Evolutionary conservation across 2,329 filamentous ascomycete genomes (phyloP).

Genomic region (Cladosporium cucumerinum): DNA sequence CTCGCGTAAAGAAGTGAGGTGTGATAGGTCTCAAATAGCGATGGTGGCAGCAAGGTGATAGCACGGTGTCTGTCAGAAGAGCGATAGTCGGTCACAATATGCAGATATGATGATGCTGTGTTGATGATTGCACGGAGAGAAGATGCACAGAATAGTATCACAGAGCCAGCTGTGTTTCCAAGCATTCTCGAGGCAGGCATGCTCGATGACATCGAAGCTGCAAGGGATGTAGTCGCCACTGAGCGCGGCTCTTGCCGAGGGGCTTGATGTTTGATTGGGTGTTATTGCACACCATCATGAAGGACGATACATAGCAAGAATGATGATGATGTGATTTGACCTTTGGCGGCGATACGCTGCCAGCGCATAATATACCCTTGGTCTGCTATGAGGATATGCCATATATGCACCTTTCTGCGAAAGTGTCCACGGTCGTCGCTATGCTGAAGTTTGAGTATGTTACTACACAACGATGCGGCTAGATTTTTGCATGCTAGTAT

Average conservation of each 20-base stretch:
- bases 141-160: background rate
- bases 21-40: background rate
- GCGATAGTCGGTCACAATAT: background rate
- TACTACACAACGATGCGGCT: too few species aligned
- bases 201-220: slow-evolving; percentile 1
- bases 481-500: too few species aligned
- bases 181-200: background rate
- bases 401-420: too few species aligned
- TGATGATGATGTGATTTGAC: too few species aligned
- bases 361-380: too few species aligned
- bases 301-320: too few species aligned
- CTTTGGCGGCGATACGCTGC: too few species aligned
- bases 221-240: slow-evolving; percentile 2
- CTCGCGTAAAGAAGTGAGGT: background rate
- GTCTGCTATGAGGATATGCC: too few species aligned
- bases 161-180: background rate
- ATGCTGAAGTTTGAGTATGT: too few species aligned
- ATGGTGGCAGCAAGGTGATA: background rate
- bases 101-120: background rate
- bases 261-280: background rate
- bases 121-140: background rate
- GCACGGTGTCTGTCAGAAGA: background rate
- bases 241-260: background rate
- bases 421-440: too few species aligned
- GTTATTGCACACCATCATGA: too few species aligned